Conservation (phyloP, 768 basidiomycete species). For the Mycena crocata region DNA sequence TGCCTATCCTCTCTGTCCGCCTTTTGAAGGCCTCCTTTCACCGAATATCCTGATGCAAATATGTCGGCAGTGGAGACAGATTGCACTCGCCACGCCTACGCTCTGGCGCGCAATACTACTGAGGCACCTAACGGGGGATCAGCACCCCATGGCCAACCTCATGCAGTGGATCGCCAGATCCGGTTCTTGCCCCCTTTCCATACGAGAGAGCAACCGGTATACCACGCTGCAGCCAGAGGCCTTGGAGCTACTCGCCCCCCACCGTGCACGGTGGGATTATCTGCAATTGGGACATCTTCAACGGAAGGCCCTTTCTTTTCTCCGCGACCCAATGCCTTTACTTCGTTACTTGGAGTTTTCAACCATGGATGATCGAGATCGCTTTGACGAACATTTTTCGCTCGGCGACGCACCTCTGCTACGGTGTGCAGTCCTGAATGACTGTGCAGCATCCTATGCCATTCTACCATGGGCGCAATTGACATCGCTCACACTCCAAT, state of each 20-base stretch:
- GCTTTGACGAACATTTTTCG: background rate
- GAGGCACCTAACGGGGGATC: background rate
- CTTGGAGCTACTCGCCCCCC: background rate
- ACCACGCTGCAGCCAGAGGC: background rate
- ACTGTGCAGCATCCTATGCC: background rate
- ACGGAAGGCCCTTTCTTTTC: background rate
- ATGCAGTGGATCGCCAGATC: background rate
- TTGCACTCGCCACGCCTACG: background rate
- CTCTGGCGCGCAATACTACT: constrained; percentile 4
- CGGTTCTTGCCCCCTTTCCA: background rate
- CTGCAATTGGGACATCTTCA: background rate
- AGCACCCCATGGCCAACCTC: no score
- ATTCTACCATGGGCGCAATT: background rate
- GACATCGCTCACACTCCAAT: background rate
- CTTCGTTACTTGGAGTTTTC: background rate
- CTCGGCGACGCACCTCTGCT: background rate
- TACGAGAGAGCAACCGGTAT: no score
- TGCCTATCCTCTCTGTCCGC: background rate
- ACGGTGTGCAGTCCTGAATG: background rate
- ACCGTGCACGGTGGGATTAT: background rate
- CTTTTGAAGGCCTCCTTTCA: background rate
- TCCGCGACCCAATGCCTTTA: background rate
- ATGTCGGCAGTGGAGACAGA: constrained; percentile 2
- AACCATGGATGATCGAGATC: background rate
- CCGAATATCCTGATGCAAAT: background rate